Conservation (phyloP, 176 grass and related monocot genomes). For the Panicum miliaceum region DNA sequence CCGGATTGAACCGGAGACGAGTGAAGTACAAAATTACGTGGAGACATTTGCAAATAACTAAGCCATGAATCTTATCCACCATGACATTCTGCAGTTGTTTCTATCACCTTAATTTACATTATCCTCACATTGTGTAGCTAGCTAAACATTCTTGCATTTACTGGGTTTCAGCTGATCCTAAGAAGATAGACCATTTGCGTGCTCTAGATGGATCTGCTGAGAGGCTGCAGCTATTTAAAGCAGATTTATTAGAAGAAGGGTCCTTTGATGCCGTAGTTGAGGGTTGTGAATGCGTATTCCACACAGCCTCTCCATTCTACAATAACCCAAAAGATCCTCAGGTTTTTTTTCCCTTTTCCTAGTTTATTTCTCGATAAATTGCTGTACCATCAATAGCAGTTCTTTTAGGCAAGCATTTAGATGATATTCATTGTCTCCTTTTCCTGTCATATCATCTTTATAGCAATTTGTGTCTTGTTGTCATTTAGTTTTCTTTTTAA, state of each 20-base stretch:
- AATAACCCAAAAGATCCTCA: constrained; percentile 41
- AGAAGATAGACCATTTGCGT: constrained; percentile 45
- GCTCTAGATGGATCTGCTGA: constrained; percentile 48
- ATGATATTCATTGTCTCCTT: background rate
- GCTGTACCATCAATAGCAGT: background rate
- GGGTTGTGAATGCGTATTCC: constrained; percentile 54
- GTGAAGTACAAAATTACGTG: background rate
- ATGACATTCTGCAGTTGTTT: background rate
- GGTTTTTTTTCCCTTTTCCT: constrained; percentile 35
- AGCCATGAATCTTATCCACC: background rate
- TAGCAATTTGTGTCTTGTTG: background rate
- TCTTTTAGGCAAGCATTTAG: background rate
- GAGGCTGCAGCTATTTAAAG: constrained; percentile 51
- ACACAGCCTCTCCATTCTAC: constrained; percentile 52
- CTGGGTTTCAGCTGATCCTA: constrained; percentile 47
- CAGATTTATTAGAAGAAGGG: constrained; percentile 47
- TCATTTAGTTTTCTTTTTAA: background rate
- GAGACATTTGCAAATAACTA: background rate
- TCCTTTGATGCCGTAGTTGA: constrained; percentile 49
- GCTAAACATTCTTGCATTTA: background rate
- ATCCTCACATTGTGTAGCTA: background rate
- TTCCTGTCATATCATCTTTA: background rate
- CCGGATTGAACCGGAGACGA: too few relatives aligned
- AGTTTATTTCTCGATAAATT: background rate
- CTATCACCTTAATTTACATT: background rate